These are phyloP conservation scores for Microcera coccophila DNA, from an alignment of 2,329 filamentous ascomycete genomes.

Conservation along the genomic window DNA sequence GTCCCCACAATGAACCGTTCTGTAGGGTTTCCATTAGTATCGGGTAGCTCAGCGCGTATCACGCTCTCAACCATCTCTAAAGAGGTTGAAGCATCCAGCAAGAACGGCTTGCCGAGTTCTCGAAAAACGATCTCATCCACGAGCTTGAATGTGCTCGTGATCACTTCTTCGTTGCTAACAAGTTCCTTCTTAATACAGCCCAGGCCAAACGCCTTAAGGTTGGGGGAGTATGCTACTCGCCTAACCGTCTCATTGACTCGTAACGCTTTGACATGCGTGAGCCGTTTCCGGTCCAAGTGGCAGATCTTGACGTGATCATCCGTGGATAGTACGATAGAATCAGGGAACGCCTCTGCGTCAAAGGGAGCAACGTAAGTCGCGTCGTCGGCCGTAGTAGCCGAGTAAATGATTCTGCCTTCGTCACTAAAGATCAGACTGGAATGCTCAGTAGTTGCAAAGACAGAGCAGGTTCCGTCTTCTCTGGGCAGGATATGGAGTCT, in stretches of 20 bases:
- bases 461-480: constrained; percentile 63
- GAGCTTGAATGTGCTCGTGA: constrained; percentile 78
- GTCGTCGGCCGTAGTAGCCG: constrained; percentile 85
- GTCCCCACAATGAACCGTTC: constrained; percentile 93
- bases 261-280: constrained; percentile 82
- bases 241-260: constrained; percentile 78
- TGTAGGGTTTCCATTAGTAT: constrained; percentile 48
- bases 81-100: constrained; percentile 47
- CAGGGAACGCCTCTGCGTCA: constrained; percentile 74
- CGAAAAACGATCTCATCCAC: constrained; percentile 89
- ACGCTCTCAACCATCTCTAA: constrained; percentile 81
- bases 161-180: constrained; percentile 64
- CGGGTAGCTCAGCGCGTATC: constrained; percentile 69
- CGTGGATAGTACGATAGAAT: constrained; percentile 77
- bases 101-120: constrained; percentile 65
- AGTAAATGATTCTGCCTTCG: constrained; percentile 85
- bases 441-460: constrained; percentile 93
- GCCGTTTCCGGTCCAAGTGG: constrained; percentile 74
- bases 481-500: constrained; percentile 74
- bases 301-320: constrained; percentile 73
- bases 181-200: constrained; percentile 79
- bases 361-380: constrained; percentile 80
- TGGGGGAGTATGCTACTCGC: constrained; percentile 78
- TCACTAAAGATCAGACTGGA: constrained; percentile 88
- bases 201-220: constrained; percentile 76